Percentiles rank a stretch among this genome's conserved stretches.
phyloP scores from a whole-genome alignment of 2,329 filamentous ascomycete genomes.

The Trichophyton equinum region DNA sequence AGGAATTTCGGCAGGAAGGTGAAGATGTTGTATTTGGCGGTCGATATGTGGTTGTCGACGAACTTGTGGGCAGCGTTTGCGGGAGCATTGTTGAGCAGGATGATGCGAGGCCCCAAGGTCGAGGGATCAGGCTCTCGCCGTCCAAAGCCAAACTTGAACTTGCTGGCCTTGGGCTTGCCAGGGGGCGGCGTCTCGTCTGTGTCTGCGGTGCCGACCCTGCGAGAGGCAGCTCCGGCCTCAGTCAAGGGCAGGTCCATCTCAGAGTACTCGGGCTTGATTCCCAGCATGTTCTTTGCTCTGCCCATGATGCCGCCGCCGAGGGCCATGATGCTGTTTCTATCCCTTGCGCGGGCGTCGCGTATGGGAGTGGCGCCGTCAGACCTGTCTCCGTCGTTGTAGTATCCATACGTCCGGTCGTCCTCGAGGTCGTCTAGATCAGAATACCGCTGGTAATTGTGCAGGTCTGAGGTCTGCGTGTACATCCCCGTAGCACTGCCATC shows the following conservation, averaged over 20 bases:
- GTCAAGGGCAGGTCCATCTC: constrained; percentile 97
- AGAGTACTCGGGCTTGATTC: constrained; percentile 76
- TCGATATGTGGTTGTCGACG: constrained; percentile 92
- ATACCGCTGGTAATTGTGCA: constrained; percentile 84
- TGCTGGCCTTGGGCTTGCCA: constrained; percentile 43
- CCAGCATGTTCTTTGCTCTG: constrained; percentile 76
- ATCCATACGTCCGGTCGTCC: constrained; percentile 58
- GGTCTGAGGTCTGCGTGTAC: constrained; percentile 64
- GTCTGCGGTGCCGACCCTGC: constrained; percentile 33
- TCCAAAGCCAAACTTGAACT: constrained; percentile 88
- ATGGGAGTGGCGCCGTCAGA: constrained; percentile 24
- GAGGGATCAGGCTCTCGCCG: constrained; percentile 75
- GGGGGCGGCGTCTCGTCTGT: constrained; percentile 30
- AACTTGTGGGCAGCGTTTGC: constrained; percentile 84
- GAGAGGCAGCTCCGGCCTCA: constrained; percentile 49
- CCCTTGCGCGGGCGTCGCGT: constrained; percentile 45
- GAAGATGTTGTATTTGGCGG: constrained; percentile 87
- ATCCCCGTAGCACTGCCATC: constrained; percentile 22
- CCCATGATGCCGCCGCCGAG: constrained; percentile 80
- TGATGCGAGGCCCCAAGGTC: constrained; percentile 79
- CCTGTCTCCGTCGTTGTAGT: constrained; percentile 53
- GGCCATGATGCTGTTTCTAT: constrained; percentile 78
- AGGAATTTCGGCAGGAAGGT: constrained; percentile 96
- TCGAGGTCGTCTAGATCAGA: constrained; percentile 78
- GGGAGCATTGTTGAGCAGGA: constrained; percentile 90